Percentiles rank a stretch among this genome's conserved stretches.
phyloP scores from a whole-genome alignment of 129 eudicot species.

The Lactuca sativa region DNA sequence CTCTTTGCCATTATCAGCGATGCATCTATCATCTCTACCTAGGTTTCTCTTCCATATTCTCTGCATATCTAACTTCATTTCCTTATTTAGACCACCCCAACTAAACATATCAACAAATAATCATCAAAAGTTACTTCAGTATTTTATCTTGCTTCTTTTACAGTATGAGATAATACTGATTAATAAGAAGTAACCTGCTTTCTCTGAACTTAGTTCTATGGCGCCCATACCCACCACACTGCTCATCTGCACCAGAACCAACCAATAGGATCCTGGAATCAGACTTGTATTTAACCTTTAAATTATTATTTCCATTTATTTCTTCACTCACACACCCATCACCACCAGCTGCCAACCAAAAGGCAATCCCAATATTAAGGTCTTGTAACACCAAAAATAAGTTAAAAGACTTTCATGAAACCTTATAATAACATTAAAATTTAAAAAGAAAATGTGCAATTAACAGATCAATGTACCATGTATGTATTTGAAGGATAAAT shows the following conservation, averaged over 20 bases:
- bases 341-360: too few species aligned
- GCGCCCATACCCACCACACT: slow-evolving; percentile 98
- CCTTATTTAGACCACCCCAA: slow-evolving; percentile 82
- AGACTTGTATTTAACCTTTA: too few species aligned
- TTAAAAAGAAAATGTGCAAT: neutral
- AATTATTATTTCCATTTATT: too few species aligned
- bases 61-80: slow-evolving; percentile 96
- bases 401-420: too few species aligned
- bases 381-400: too few species aligned
- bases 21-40: slow-evolving; percentile 98
- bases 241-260: slow-evolving; percentile 43
- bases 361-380: too few species aligned
- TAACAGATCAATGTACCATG: slow-evolving; percentile 54
- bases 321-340: too few species aligned
- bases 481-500: slow-evolving; percentile 34
- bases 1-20: slow-evolving; percentile 95
- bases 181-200: slow-evolving; percentile 48
- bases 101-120: slow-evolving; percentile 34
- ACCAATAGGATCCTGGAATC: too few species aligned
- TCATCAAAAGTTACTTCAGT: too few species aligned
- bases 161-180: neutral
- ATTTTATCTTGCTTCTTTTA: neutral
- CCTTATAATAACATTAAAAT: neutral
- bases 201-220: slow-evolving; percentile 79
- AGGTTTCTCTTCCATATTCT: slow-evolving; percentile 98